Evolutionary conservation across 371 early-diverging fungal species (phyloP).

Genomic region (Mortierella sp.): DNA sequence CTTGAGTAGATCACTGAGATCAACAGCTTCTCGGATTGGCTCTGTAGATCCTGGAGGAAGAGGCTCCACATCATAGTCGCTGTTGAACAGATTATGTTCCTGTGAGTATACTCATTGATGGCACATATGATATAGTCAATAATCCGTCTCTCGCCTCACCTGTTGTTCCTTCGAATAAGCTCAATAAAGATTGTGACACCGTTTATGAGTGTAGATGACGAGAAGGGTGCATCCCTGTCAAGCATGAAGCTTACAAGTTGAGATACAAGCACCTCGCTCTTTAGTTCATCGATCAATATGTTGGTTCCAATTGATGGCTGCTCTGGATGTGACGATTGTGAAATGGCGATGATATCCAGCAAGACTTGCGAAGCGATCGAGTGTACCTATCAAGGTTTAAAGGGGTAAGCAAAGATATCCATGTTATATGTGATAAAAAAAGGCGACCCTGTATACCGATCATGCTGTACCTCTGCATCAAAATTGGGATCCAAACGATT

Average conservation of each 20-base stretch:
- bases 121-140: background rate
- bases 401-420: background rate
- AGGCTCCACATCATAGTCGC: constrained; percentile 68
- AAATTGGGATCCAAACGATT: constrained; percentile 83
- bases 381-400: constrained; percentile 71
- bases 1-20: constrained; percentile 84
- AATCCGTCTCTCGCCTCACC: constrained; percentile 43
- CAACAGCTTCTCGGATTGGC: constrained; percentile 63
- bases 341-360: constrained; percentile 91
- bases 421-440: background rate
- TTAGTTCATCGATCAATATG: constrained; percentile 83
- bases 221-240: constrained; percentile 79
- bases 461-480: constrained; percentile 71
- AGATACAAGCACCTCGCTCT: constrained; percentile 76
- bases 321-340: constrained; percentile 78
- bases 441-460: background rate
- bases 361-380: constrained; percentile 91
- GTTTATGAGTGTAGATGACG: constrained; percentile 88
- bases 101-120: background rate
- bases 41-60: constrained; percentile 43
- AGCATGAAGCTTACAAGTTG: constrained; percentile 90
- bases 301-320: constrained; percentile 79
- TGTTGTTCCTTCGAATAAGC: constrained; percentile 93
- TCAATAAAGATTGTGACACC: constrained; percentile 96
- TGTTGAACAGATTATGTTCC: constrained; percentile 18